Evolutionary conservation across 73 alveolate genomes (phyloP), one percentile per base, ranked within the genome.

Genomic region (Stentor coeruleus): DNA sequence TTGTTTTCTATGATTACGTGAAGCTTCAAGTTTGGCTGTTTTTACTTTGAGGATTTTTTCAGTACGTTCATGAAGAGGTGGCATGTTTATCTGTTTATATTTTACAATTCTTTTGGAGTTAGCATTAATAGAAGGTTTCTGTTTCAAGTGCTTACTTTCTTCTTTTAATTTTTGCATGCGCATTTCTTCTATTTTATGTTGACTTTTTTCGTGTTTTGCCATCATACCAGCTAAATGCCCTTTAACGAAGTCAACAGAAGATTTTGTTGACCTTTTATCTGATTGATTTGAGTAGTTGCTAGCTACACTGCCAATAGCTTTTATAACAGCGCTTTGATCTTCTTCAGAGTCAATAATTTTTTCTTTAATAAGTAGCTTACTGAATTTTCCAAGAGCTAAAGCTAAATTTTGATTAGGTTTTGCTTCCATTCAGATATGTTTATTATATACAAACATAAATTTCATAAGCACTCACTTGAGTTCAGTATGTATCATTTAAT

Each of bases 401-500:
- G 66, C 6, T 49, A 49, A 11, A 20, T 49, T 49, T 49, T 20
- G 6, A 11, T 49, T 6, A 11, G 66, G 20, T 49, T 49, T 49
- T 6, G 66, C 66, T 49, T 49, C 66, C 66, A 49, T 49, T 49
- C n/a, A n/a, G n/a, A n/a, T n/a, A n/a, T n/a, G n/a, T n/a, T n/a
- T n/a, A n/a, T n/a, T n/a, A n/a, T n/a, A n/a, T n/a, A n/a, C n/a
- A n/a, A n/a, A n/a, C n/a, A n/a, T n/a, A n/a, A n/a, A n/a, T n/a
- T n/a, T n/a, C n/a, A n/a, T n/a, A n/a, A n/a, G n/a, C n/a, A n/a
- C n/a, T n/a, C n/a, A n/a, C n/a, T n/a, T n/a, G n/a, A n/a, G n/a
- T n/a, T n/a, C n/a, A n/a, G n/a, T n/a, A n/a, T n/a, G n/a, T n/a
- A n/a, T n/a, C n/a, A n/a, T n/a, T n/a, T n/a, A n/a, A n/a, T n/a